These are phyloP conservation scores for Saposhnikovia divaricata DNA, from an alignment of 129 eudicot species.

Conservation along the genomic window DNA sequence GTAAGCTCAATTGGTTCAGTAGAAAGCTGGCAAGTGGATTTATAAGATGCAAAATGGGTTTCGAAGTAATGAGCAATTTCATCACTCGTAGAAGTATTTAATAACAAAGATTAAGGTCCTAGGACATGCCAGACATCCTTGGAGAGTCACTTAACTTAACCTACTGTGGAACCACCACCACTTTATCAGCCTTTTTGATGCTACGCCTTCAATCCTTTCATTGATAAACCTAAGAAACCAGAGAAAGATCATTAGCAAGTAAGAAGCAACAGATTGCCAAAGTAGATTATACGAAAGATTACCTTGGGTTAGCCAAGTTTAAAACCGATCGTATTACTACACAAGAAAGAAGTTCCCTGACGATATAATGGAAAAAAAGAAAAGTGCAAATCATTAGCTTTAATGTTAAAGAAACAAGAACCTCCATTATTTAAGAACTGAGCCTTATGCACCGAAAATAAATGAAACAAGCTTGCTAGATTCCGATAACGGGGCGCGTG, in stretches of 20 bases:
- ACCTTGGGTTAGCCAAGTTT: no score
- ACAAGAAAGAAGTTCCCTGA: conserved; percentile 89
- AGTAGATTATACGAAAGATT: conserved; percentile 9
- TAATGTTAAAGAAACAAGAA: conserved; percentile 40
- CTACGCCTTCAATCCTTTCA: conserved; percentile 87
- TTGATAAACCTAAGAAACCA: conserved; percentile 70
- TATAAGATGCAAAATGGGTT: no score
- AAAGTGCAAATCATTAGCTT: conserved; percentile 74
- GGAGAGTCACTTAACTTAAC: conserved; percentile 42
- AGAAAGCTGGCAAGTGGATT: no score
- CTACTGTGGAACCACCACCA: conserved; percentile 30
- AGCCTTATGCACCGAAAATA: no score
- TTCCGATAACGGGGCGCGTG: no score
- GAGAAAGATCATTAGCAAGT: conserved; percentile 12
- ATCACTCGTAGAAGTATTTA: no score
- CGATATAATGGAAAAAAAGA: conserved; percentile 73
- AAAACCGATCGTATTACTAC: conserved; percentile 78
- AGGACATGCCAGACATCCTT: conserved; percentile 9
- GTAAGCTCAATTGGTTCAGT: no score
- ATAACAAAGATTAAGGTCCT: no score
- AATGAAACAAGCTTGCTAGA: no score
- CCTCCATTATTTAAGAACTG: conserved; percentile 92
- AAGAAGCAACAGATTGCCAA: not conserved
- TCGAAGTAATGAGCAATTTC: no score
- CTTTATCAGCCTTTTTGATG: conserved; percentile 48